A percentile compares a stretch with the other conserved stretches of the same genome.
phyloP scores from a whole-genome alignment of 176 grass and related monocot genomes.

The Aegilops longissima region DNA sequence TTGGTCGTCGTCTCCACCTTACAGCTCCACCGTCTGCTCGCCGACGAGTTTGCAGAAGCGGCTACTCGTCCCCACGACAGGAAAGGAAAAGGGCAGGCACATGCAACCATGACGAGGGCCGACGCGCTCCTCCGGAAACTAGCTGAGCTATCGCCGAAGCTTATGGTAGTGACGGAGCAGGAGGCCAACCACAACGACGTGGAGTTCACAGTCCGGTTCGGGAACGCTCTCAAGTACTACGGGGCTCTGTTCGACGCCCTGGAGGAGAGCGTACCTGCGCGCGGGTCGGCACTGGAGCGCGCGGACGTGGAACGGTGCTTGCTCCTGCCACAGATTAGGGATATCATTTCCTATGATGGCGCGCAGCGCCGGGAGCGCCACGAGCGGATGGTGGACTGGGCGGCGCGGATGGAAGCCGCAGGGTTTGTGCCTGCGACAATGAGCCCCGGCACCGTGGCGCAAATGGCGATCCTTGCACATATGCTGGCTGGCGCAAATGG shows the following conservation, averaged over 20 bases:
- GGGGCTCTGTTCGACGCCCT: conserved; percentile 48
- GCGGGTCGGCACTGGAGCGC: conserved; percentile 32
- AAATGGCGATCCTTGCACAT: conserved; percentile 9
- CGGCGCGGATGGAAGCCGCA: conserved; percentile 21
- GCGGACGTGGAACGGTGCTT: conserved; percentile 37
- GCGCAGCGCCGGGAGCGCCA: conserved; percentile 51
- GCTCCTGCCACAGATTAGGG: conserved; percentile 57
- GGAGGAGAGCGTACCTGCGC: conserved; percentile 27
- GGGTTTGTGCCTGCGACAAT: conserved; percentile 29
- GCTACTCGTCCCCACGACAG: background rate
- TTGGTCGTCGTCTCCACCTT: conserved; percentile 51
- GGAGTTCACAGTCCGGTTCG: conserved; percentile 30
- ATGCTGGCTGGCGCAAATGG: background rate
- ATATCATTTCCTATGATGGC: conserved; percentile 51
- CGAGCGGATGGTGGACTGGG: conserved; percentile 51
- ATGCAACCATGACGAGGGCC: background rate
- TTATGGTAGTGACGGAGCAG: conserved; percentile 68
- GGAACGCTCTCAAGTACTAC: conserved; percentile 53
- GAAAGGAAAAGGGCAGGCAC: background rate
- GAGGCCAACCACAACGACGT: conserved; percentile 56
- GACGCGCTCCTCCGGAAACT: conserved; percentile 50
- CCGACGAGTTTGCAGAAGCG: background rate
- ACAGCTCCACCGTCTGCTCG: conserved; percentile 49
- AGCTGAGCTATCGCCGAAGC: conserved; percentile 39
- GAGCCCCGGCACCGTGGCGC: conserved; percentile 13